These are phyloP conservation scores for Breviolum minutum DNA, from an alignment of 73 alveolate species.

Conservation along the genomic window DNA sequence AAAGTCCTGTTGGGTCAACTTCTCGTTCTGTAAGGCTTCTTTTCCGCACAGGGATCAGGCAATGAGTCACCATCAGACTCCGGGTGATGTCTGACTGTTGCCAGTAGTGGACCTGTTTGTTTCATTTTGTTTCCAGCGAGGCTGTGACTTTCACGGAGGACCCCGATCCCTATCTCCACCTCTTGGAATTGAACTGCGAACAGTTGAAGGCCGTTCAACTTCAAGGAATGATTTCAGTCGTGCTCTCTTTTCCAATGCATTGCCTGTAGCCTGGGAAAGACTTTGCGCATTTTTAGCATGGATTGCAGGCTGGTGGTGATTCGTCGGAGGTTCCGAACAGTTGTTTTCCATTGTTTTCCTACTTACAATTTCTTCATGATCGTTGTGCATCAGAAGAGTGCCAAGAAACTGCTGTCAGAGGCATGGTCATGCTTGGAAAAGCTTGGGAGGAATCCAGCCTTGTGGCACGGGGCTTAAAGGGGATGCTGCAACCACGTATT, in stretches of 20 bases:
- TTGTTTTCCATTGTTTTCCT: not conserved
- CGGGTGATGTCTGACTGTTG: too few relatives aligned
- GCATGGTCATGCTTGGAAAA: conserved; percentile 19
- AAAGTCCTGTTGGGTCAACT: too few relatives aligned
- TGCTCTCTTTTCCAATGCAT: too few relatives aligned
- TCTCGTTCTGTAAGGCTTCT: too few relatives aligned
- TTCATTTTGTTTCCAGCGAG: not conserved
- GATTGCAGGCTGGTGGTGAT: not conserved
- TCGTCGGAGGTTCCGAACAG: not conserved
- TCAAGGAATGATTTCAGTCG: too few relatives aligned
- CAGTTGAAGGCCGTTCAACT: not conserved
- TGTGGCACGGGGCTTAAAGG: not conserved
- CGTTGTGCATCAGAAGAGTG: too few relatives aligned
- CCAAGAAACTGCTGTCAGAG: not conserved
- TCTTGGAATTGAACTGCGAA: conserved; percentile 29
- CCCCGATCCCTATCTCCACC: conserved; percentile 25
- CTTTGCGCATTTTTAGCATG: too few relatives aligned
- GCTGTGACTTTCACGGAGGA: not conserved
- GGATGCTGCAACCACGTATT: not conserved
- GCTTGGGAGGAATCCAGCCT: not conserved
- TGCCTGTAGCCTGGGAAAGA: too few relatives aligned
- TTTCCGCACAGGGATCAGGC: too few relatives aligned
- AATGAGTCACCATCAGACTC: too few relatives aligned
- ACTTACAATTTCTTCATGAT: not conserved
- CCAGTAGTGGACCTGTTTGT: too few relatives aligned